Base-by-base conservation (phyloP, 2,329 filamentous ascomycete genomes). In the Verticillium albo-atrum region DNA sequence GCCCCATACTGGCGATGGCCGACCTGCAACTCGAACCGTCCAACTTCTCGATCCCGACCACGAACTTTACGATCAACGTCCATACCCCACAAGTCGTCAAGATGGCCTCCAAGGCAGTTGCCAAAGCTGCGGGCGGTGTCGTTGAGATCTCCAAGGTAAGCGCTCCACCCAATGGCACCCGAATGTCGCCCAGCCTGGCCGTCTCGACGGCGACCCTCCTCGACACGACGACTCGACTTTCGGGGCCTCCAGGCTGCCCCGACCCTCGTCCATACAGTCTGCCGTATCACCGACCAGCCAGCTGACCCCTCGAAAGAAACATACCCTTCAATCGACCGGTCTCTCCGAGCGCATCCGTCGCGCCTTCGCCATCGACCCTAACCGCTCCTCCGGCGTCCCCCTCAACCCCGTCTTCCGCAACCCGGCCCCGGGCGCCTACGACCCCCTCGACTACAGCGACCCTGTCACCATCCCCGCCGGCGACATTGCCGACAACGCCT, bases 361-460 rank as follows among this genome's bases (percentile, higher is more conserved):
- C 67, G 73, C 89, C 68, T 76, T 97, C 66, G 86, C 92, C 66
- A 79, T 99, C 70, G 94, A 97, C 74, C 85, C 92, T 35, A 87
- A 91, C 71, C 93, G 95, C 66, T 97, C 93, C 66, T 92, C 89
- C 70, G 95, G 95, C 75, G 81, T 99, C 23, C 95, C 95, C 54
- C 80, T 99, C 70, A 98, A 98, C 83, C 88, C 92, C 47, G 89
- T 93, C 80, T 97, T 85, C 84, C 93, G 95, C 68, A 89, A 91
- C 77, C 95, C 95, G 61, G 78, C 93, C 55, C 95, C 90, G 10
- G 92, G 90, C 65, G 82, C 79, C 66, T 79, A 86, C 69, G 87
- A 91, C 68, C 90, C 91, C 35, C 77, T 83, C 60, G 75, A 75
- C 61, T 95, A 94, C 79, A 86, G 90, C 73, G 92, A 96, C 73